These are phyloP conservation scores for Eucalyptus microcorys DNA, from an alignment of 345 rosid species.

Conservation along the genomic window DNA sequence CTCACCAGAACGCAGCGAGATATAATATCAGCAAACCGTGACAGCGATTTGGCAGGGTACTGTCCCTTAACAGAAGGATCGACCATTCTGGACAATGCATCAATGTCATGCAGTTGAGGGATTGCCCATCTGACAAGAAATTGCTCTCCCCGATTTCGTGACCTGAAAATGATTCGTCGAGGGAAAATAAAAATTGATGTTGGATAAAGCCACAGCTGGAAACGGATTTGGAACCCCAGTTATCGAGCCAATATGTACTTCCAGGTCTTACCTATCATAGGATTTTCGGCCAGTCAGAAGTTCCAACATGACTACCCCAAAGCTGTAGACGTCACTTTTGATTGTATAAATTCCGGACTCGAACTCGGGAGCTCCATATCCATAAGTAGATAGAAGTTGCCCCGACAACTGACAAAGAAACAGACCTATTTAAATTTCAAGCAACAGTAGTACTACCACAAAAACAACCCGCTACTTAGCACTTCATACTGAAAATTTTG, in stretches of 20 bases:
- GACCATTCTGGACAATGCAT: slow-evolving; percentile 91
- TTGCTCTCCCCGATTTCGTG: slow-evolving; percentile 70
- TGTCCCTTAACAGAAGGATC: slow-evolving; percentile 78
- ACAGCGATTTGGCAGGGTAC: slow-evolving; percentile 79
- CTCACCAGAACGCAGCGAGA: slow-evolving; percentile 91
- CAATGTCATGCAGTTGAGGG: slow-evolving; percentile 89
- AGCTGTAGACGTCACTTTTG: slow-evolving; percentile 91
- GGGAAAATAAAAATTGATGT: background rate
- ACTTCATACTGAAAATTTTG: background rate
- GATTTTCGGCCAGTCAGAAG: slow-evolving; percentile 91
- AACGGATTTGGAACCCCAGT: background rate
- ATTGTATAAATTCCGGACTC: slow-evolving; percentile 83
- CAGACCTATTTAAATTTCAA: background rate
- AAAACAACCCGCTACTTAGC: background rate
- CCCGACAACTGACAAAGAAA: slow-evolving; percentile 68
- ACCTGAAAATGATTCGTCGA: slow-evolving; percentile 11
- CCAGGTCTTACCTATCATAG: slow-evolving; percentile 50
- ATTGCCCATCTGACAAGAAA: slow-evolving; percentile 96
- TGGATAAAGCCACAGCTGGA: background rate
- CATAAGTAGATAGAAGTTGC: slow-evolving; percentile 62
- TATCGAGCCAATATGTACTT: background rate
- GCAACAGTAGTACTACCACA: background rate
- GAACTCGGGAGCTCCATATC: slow-evolving; percentile 96
- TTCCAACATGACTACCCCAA: slow-evolving; percentile 97
- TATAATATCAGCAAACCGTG: slow-evolving; percentile 88